These are phyloP conservation scores for Monosporascus ibericus DNA, from an alignment of 2,329 filamentous ascomycete species.

Conservation along the genomic window DNA sequence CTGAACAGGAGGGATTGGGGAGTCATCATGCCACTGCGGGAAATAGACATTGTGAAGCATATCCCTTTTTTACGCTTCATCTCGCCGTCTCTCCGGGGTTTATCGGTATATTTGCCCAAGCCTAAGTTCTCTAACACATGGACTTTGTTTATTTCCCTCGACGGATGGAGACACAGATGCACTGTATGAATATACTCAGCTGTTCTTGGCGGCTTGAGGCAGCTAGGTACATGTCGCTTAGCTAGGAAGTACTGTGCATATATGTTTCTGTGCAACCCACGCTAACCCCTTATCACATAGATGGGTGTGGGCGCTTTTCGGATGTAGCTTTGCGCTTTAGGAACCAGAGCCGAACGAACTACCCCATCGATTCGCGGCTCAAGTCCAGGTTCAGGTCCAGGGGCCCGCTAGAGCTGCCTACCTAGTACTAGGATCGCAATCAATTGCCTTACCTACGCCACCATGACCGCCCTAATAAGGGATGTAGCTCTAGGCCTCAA, in stretches of 20 bases:
- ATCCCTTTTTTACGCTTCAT: not conserved
- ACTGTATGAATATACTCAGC: too few species aligned
- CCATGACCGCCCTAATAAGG: not conserved
- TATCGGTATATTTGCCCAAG: too few species aligned
- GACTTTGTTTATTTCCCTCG: too few species aligned
- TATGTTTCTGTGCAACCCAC: not conserved
- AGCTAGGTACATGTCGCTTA: not conserved
- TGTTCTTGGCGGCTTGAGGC: not conserved
- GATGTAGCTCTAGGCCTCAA: too few species aligned
- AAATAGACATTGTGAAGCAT: not conserved
- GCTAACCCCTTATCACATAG: too few species aligned
- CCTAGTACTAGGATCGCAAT: not conserved
- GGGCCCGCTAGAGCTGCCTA: too few species aligned
- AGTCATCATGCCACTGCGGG: not conserved
- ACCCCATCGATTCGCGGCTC: not conserved
- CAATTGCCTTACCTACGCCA: not conserved
- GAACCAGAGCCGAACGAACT: not conserved
- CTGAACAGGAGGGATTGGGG: not conserved
- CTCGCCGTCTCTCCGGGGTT: too few species aligned
- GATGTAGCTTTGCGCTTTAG: not conserved
- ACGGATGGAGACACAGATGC: too few species aligned
- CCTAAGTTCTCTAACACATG: too few species aligned
- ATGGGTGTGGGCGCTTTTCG: not conserved
- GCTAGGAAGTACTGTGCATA: not conserved
- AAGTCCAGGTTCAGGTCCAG: too few species aligned